Conservation (phyloP, 495 filamentous ascomycete genomes). For the Penicillium pulvis region DNA sequence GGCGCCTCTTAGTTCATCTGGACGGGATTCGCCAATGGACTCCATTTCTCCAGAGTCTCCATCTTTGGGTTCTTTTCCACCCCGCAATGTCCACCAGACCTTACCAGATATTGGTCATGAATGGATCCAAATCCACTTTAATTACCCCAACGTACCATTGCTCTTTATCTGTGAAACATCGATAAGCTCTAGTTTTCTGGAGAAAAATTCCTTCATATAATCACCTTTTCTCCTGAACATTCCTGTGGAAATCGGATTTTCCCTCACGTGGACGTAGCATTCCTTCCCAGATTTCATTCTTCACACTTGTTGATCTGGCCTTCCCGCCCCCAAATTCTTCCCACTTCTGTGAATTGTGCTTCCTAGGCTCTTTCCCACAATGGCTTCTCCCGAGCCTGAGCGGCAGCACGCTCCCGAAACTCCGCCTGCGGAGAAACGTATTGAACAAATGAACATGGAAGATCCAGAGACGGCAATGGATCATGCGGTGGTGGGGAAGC, state of each 20-base stretch:
- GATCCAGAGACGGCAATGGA: slow-evolving; percentile 36
- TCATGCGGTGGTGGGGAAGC: slow-evolving; percentile 31
- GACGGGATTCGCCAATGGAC: too few species aligned
- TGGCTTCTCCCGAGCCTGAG: slow-evolving; percentile 21
- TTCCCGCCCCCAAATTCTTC: slow-evolving; percentile 3
- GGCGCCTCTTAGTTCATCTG: slow-evolving; percentile 1
- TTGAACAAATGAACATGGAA: slow-evolving; percentile 9
- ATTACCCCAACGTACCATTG: slow-evolving; percentile 9
- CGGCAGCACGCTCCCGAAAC: slow-evolving; percentile 7
- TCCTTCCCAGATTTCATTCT: slow-evolving; percentile 6
- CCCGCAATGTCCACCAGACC: slow-evolving; percentile 14
- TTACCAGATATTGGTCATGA: background rate
- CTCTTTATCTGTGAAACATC: slow-evolving; percentile 15
- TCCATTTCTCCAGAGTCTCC: slow-evolving; percentile 17
- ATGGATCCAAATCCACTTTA: slow-evolving; percentile 8
- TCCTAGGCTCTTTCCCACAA: slow-evolving; percentile 7
- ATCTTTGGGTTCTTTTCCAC: slow-evolving; percentile 11
- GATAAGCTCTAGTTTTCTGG: slow-evolving; percentile 17
- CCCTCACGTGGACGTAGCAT: slow-evolving; percentile 9
- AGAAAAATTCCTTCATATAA: background rate
- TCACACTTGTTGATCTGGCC: slow-evolving; percentile 1
- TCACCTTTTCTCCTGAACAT: background rate
- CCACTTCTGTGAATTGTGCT: background rate
- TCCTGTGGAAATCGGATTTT: background rate
- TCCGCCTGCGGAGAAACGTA: slow-evolving; percentile 7